phyloP scores from a whole-genome alignment of 805 yeast genomes.

The Kodamaea restingae region DNA sequence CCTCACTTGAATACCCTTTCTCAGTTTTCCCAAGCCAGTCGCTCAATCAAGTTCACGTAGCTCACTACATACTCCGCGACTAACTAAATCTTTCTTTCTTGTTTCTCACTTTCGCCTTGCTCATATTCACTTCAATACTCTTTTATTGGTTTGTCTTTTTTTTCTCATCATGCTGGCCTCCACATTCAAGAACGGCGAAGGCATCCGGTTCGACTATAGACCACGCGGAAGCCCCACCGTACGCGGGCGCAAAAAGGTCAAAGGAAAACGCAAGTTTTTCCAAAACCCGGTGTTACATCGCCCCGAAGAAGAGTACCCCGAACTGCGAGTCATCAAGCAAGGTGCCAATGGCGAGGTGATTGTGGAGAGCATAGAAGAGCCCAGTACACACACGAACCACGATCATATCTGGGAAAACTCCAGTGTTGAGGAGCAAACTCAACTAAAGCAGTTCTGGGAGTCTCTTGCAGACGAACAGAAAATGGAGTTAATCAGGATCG shows the following conservation, averaged over 20 bases:
- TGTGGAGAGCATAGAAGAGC: constrained; percentile 50
- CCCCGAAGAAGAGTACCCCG: constrained; percentile 63
- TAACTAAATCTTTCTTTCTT: too few relatives aligned
- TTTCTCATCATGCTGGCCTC: neutral
- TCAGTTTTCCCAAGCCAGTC: too few relatives aligned
- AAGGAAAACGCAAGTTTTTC: constrained; percentile 21
- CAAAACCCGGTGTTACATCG: constrained; percentile 47
- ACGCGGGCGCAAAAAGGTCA: constrained; percentile 20
- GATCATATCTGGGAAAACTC: constrained; percentile 45
- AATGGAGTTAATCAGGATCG: constrained; percentile 57
- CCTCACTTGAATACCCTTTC: too few relatives aligned
- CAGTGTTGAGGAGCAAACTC: constrained; percentile 47
- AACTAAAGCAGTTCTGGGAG: constrained; percentile 62
- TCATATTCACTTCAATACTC: neutral
- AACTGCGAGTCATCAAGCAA: constrained; percentile 65
- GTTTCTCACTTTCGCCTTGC: too few relatives aligned
- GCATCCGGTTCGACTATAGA: constrained; percentile 28
- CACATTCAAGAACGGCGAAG: constrained; percentile 28
- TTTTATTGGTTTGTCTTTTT: too few relatives aligned
- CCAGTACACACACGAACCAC: constrained; percentile 14
- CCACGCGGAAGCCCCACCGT: constrained; percentile 8
- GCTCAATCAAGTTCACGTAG: too few relatives aligned
- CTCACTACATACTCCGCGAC: too few relatives aligned
- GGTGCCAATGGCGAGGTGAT: constrained; percentile 74
- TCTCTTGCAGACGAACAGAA: constrained; percentile 58